Percentiles rank a stretch among this genome's conserved stretches.
Evolutionary conservation across 768 basidiomycete genomes (phyloP).

Genomic region (Xerocomus potaroensis): DNA sequence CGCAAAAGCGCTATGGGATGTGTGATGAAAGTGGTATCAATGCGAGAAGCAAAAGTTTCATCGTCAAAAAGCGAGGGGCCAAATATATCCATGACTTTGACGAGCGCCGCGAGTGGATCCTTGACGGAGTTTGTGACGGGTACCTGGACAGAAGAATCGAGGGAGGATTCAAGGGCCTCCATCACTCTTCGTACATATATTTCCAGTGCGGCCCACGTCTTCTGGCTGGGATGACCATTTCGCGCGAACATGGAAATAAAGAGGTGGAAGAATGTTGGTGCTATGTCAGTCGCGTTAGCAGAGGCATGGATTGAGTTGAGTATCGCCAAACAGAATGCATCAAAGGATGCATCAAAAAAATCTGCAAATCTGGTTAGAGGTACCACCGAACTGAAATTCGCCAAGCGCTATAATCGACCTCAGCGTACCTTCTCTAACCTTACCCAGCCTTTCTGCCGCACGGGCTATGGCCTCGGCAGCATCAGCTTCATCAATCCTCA

Average conservation of each 20-base stretch:
- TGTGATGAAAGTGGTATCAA: conserved; percentile 41
- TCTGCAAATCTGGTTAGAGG: conserved; percentile 23
- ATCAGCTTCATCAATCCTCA: conserved; percentile 45
- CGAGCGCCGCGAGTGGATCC: conserved; percentile 27
- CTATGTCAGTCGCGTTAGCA: conserved; percentile 22
- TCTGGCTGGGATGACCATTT: conserved; percentile 13
- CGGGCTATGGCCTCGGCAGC: conserved; percentile 44
- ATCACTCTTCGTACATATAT: conserved; percentile 22
- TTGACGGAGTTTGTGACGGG: background rate
- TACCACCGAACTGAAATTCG: conserved; percentile 25
- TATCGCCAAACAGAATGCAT: conserved; percentile 30
- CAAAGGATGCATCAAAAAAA: conserved; percentile 51
- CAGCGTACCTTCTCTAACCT: conserved; percentile 39
- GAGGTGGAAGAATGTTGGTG: conserved; percentile 44
- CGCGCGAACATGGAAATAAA: conserved; percentile 37
- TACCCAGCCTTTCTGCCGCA: conserved; percentile 40
- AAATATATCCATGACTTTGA: conserved; percentile 49
- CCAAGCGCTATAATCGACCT: conserved; percentile 17
- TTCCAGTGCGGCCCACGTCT: conserved; percentile 9
- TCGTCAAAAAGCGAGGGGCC: conserved; percentile 48
- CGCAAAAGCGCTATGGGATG: conserved; percentile 39
- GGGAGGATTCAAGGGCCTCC: conserved; percentile 16
- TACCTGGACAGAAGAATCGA: conserved; percentile 5
- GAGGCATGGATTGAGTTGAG: background rate
- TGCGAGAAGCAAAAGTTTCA: conserved; percentile 33